These are phyloP conservation scores for Kodamaea kakaduensis DNA, from an alignment of 805 yeast genomes.

Conservation along the genomic window DNA sequence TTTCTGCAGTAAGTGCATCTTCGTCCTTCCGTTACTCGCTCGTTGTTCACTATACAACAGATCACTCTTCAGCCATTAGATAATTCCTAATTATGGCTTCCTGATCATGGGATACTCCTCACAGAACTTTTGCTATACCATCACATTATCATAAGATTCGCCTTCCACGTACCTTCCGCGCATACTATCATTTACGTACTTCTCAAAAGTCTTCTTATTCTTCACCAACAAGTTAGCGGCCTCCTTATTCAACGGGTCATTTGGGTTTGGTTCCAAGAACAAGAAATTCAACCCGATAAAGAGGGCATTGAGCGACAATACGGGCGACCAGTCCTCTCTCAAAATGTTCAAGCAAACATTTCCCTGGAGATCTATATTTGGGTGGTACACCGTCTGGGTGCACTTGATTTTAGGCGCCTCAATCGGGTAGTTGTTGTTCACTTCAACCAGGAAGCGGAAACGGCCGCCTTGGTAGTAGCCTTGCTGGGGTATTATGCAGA, in stretches of 20 bases:
- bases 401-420: slow-evolving; percentile 87
- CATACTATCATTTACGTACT: slow-evolving; percentile 62
- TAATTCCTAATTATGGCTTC: no score
- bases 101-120: no score
- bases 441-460: slow-evolving; percentile 64
- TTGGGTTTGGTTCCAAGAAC: slow-evolving; percentile 86
- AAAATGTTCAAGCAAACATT: slow-evolving; percentile 88
- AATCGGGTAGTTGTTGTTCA: slow-evolving; percentile 78
- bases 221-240: slow-evolving; percentile 60
- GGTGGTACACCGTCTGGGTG: slow-evolving; percentile 75
- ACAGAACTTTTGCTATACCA: no score
- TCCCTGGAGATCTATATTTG: slow-evolving; percentile 87
- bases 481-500: slow-evolving; percentile 60
- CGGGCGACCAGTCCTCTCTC: slow-evolving; percentile 97
- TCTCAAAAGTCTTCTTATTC: slow-evolving; percentile 42
- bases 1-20: no score
- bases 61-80: no score
- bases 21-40: no score
- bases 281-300: slow-evolving; percentile 81
- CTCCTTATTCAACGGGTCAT: slow-evolving; percentile 89
- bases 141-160: slow-evolving; percentile 9
- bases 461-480: slow-evolving; percentile 69
- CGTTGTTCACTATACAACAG: no score
- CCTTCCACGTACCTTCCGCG: slow-evolving; percentile 48
- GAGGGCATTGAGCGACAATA: slow-evolving; percentile 73